Conservation (phyloP, 1,284 basidiomycete genomes). For the Marasmius fiardii region DNA sequence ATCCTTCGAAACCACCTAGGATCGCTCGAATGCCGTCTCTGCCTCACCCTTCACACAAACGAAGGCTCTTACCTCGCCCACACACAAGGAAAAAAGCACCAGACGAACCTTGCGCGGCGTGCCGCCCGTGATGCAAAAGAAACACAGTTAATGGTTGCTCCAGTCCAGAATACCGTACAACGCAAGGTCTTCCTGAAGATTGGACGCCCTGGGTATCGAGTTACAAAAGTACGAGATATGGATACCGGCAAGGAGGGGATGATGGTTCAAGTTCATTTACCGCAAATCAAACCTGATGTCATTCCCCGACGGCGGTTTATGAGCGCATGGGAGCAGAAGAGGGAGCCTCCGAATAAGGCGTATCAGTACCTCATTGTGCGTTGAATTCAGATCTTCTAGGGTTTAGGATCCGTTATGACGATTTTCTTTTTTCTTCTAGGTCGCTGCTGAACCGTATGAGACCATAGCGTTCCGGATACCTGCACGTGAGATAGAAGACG, state of each 20-base stretch:
- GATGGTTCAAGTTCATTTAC: constrained; percentile 95
- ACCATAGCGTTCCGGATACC: constrained; percentile 98
- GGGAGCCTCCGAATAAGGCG: constrained; percentile 92
- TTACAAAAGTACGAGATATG: constrained; percentile 83
- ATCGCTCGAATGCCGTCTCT: constrained; percentile 96
- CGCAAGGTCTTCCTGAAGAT: constrained; percentile 98
- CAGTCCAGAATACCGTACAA: constrained; percentile 71
- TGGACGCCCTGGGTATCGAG: constrained; percentile 91
- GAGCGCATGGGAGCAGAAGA: constrained; percentile 97
- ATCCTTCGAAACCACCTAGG: constrained; percentile 98
- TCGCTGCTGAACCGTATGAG: constrained; percentile 98
- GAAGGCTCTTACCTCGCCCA: constrained; percentile 99
- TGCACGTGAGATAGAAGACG: constrained; percentile 94
- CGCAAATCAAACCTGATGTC: constrained; percentile 88
- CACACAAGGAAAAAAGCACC: constrained; percentile 99
- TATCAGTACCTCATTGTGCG: constrained; percentile 96
- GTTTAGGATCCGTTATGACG: constrained; percentile 11
- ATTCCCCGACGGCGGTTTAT: constrained; percentile 91
- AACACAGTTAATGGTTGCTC: constrained; percentile 81
- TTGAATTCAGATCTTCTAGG: constrained; percentile 21
- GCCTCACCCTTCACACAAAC: constrained; percentile 97
- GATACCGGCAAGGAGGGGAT: constrained; percentile 86
- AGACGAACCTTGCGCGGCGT: constrained; percentile 95
- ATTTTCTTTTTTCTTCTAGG: constrained; percentile 42
- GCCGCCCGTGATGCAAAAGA: constrained; percentile 96